A percentile compares a stretch with the other conserved stretches of the same genome.
These are phyloP conservation scores for Colletotrichum sp. DNA, from an alignment of 2,329 filamentous ascomycete genomes.

Conservation along the genomic window DNA sequence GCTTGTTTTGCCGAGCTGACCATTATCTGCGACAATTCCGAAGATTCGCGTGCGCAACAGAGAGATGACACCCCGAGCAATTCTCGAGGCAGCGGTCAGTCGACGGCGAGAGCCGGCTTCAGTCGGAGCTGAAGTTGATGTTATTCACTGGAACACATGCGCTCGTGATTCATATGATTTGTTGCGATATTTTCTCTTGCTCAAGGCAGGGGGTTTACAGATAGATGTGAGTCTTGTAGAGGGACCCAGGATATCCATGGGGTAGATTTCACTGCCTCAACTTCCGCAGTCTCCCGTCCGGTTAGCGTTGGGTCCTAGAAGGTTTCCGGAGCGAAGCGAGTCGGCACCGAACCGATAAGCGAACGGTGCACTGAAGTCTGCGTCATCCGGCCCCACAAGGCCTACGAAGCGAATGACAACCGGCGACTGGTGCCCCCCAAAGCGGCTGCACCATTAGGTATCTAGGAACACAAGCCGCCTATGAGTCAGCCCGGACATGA, in stretches of 20 bases:
- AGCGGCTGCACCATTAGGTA: background rate
- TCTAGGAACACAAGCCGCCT: background rate
- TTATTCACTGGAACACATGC: background rate
- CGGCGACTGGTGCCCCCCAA: background rate
- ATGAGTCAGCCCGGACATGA: background rate
- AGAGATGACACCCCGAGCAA: background rate
- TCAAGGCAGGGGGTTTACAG: background rate
- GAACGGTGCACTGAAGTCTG: background rate
- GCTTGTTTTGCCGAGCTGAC: background rate
- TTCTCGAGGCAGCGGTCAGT: background rate
- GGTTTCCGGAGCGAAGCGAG: background rate
- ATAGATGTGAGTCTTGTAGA: background rate
- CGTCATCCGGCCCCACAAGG: background rate
- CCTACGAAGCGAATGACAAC: background rate
- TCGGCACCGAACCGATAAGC: background rate
- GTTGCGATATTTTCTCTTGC: background rate
- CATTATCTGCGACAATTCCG: background rate
- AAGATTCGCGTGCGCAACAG: background rate
- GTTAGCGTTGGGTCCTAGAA: background rate
- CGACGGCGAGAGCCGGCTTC: background rate
- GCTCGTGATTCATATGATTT: background rate
- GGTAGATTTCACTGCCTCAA: background rate
- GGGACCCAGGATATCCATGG: background rate
- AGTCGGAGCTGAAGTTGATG: background rate
- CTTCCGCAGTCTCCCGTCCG: background rate